phyloP scores from a whole-genome alignment of 169 alveolate genomes.

The Plasmodium relictum region DNA sequence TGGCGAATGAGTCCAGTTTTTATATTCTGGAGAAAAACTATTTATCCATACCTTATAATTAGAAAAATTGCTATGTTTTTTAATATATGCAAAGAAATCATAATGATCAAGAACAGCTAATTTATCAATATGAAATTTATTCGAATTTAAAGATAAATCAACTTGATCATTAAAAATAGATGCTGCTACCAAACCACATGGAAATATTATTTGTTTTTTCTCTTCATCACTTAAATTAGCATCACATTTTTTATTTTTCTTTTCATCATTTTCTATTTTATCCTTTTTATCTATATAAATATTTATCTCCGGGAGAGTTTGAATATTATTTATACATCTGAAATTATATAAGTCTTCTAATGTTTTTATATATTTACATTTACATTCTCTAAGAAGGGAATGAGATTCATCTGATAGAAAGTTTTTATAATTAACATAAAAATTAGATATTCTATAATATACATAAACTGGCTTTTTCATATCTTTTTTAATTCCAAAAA shows the following conservation, averaged over 20 bases:
- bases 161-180: conserved; percentile 58
- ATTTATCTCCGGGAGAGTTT: conserved; percentile 55
- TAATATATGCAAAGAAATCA: conserved; percentile 51
- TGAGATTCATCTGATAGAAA: conserved; percentile 66
- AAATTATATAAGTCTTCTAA: conserved; percentile 37
- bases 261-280: not conserved
- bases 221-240: not conserved
- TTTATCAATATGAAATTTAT: conserved; percentile 13
- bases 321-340: conserved; percentile 35
- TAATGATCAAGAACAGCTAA: conserved; percentile 42
- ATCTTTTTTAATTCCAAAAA: conserved; percentile 7
- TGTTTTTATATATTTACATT: conserved; percentile 43
- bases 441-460: conserved; percentile 48
- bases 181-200: conserved; percentile 57
- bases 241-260: conserved; percentile 17
- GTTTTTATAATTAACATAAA: conserved; percentile 33
- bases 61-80: conserved; percentile 40
- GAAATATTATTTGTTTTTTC: conserved; percentile 10
- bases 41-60: conserved; percentile 49
- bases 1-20: conserved; percentile 50
- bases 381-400: conserved; percentile 6
- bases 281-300: not conserved
- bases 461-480: conserved; percentile 65
- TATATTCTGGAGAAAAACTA: conserved; percentile 39
- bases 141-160: not conserved